Evolutionary conservation across 2,329 filamentous ascomycete species (phyloP), one percentile per base, ranked within the genome.

Genomic region (Ophiostoma novo-ulmi): DNA sequence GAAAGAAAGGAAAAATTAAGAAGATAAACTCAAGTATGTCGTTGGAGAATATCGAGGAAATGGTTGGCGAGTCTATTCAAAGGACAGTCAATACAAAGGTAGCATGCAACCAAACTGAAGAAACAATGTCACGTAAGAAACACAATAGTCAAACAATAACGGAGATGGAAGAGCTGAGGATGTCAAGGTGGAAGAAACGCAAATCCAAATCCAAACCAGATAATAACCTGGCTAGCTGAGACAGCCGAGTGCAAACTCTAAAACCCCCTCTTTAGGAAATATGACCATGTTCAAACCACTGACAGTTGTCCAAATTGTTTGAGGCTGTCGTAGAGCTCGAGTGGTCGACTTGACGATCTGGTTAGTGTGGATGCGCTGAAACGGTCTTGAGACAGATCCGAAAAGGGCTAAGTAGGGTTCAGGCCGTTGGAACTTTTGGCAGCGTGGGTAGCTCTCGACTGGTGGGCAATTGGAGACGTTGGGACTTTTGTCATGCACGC

Each of bases 311-410:
- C 20, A 48, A 48, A 48, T 20, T 48, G 44, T 20, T 48, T 48
- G 58, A 63, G 26, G 26, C 26, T 17, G 26, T 63, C 52, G 22
- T 58, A 10, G 11, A 26, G 52, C 52, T 58, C 52, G 22, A 26
- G 26, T 20, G 65, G 38, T 31, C 36, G 22, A 61, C 26, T 61
- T 63, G 58, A 63, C 58, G 58, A 63, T 63, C 26, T 11, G 26
- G 52, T 39, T 39, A 26, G 39, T 35, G 66, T 44, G 39, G 66
- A 7, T 26, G 31, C 39, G 26, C 66, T 68, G 66, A 68, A 68
- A 68, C 66, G 26, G 41, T 20, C 26, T n/a, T 68, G 66, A 68
- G 44, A 68, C 66, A 58, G 22, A 35, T 35, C 65, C 39, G 20
- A 31, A 48, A 31, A 48, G 14, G 63, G 63, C 36, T n/a, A 65